A percentile compares a stretch with the other conserved stretches of the same genome.
Conservation (phyloP, 805 yeast species). For the Nakazawaea molendinolei region DNA sequence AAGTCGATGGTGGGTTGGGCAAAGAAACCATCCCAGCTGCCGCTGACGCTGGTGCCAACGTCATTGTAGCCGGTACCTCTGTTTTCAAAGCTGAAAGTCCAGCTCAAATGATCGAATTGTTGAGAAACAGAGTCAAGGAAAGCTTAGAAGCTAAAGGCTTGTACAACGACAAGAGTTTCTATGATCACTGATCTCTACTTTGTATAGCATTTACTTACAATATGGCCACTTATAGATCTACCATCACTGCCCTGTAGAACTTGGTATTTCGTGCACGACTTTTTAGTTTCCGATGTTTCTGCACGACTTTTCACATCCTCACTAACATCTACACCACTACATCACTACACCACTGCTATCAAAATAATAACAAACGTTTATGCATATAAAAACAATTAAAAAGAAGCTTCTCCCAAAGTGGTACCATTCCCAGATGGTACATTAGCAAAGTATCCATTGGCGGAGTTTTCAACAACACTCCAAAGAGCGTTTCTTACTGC, state of each 20-base stretch:
- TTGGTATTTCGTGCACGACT: no score
- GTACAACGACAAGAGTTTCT: slow-evolving; percentile 13
- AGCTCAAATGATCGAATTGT: slow-evolving; percentile 57
- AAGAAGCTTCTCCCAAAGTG: slow-evolving; percentile 71
- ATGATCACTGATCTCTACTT: slow-evolving; percentile 4
- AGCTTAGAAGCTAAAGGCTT: slow-evolving; percentile 13
- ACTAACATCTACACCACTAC: no score
- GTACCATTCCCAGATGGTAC: slow-evolving; percentile 65
- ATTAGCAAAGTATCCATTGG: slow-evolving; percentile 37
- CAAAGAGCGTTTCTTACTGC: slow-evolving; percentile 61
- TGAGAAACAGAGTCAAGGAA: slow-evolving; percentile 55
- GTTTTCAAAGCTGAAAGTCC: slow-evolving; percentile 86
- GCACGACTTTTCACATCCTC: no score
- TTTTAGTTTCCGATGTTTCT: no score
- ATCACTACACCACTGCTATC: no score
- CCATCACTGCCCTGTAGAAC: no score
- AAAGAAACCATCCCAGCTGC: slow-evolving; percentile 79
- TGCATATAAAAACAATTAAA: slow-evolving; percentile 20
- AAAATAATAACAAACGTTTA: slow-evolving; percentile 3
- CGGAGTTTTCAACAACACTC: slow-evolving; percentile 59
- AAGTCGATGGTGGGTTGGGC: slow-evolving; percentile 96
- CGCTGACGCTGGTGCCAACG: slow-evolving; percentile 97
- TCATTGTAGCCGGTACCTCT: slow-evolving; percentile 94
- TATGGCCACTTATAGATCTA: no score
- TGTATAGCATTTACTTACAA: background rate